Evolutionary conservation across 352 stramenopile species (phyloP), one percentile per base, ranked within the genome.

Genomic region (Elongisporangium undulatum): DNA sequence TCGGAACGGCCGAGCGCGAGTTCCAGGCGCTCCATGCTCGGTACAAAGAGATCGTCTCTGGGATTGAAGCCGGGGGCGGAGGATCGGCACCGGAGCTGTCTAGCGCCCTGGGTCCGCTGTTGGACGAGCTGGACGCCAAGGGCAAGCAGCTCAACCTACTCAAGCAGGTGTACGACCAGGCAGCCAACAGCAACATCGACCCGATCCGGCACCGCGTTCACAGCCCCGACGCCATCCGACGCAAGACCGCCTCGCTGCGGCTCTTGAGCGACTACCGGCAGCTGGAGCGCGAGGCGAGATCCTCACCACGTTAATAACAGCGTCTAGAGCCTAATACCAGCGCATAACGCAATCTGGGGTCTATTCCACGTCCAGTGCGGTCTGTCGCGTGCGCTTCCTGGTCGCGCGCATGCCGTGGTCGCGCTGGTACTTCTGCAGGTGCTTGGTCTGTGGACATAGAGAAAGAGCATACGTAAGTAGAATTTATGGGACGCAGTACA

Each of bases 61-160:
- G 75, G n/a, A 79, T 84, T 61, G 64, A 79, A 20, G 56, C 58
- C 5, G 60, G 57, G 45, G 54, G 52, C 9, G 49, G 38, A 24
- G 54, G 29, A 41, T 61, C 65, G 45, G 51, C 70, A 24, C 48
- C 59, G 0, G 67, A 87, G n/a, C 59, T 86, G 8, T 81, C 78
- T 16, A 72, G 68, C 53, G 66, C 62, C 15, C 62, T 91, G 4
- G 69, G 68, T 2, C 60, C 73, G 12, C 61, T 88, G 53, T 59
- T 89, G 19, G 77, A 89, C 51, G 79, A 88, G 51, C 60, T 89
- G 13, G 77, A 88, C 60, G 65, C 71, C 41, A 88, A 91, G 62
- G 72, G 69, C n/a, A 84, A 82, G 45, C 75, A 91, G 51, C 59
- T 91, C 13, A 77, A 89, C 49, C 56, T 88, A 50, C 77, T 90